Percentiles rank a stretch among this genome's conserved stretches.
These are phyloP conservation scores for Luffa acutangula DNA, from an alignment of 306 rosid species.

Conservation along the genomic window DNA sequence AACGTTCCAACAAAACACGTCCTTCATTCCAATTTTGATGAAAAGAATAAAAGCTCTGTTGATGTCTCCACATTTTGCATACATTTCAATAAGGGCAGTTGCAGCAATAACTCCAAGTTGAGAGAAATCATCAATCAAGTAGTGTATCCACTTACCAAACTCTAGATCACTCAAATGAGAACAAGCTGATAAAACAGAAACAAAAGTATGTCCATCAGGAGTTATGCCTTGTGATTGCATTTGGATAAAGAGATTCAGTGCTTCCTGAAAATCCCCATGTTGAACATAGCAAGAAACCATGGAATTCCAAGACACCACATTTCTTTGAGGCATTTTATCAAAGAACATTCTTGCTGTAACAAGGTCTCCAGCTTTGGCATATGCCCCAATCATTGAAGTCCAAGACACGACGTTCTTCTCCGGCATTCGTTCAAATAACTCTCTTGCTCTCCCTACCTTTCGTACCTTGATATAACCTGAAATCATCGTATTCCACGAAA, in stretches of 20 bases:
- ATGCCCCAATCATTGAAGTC: constrained; percentile 17
- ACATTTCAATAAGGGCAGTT: constrained; percentile 20
- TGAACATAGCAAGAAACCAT: constrained; percentile 20
- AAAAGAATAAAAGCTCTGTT: constrained; percentile 10
- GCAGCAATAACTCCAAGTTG: constrained; percentile 18
- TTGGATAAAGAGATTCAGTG: constrained; percentile 14
- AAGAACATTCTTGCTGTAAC: constrained; percentile 13
- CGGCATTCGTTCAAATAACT: constrained; percentile 13
- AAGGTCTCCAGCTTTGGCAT: constrained; percentile 15
- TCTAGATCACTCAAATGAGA: constrained; percentile 14
- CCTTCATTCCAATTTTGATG: constrained; percentile 16
- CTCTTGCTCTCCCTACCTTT: constrained; percentile 9
- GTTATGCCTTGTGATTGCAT: constrained; percentile 11
- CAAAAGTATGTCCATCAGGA: constrained; percentile 21
- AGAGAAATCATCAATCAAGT: constrained; percentile 14
- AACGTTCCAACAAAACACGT: constrained; percentile 22
- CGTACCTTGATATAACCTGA: constrained; percentile 11
- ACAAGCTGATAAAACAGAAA: constrained; percentile 21
- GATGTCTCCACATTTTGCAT: constrained; percentile 24
- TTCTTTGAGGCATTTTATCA: constrained; percentile 20
- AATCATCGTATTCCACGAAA: constrained; percentile 21
- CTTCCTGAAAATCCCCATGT: constrained; percentile 8
- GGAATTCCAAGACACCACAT: constrained; percentile 22
- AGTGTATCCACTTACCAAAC: constrained; percentile 16
- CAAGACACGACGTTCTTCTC: constrained; percentile 22